Percentiles rank a stretch among this genome's conserved stretches.
Conservation (phyloP, 345 rosid genomes). For the Syzygium jambos region DNA sequence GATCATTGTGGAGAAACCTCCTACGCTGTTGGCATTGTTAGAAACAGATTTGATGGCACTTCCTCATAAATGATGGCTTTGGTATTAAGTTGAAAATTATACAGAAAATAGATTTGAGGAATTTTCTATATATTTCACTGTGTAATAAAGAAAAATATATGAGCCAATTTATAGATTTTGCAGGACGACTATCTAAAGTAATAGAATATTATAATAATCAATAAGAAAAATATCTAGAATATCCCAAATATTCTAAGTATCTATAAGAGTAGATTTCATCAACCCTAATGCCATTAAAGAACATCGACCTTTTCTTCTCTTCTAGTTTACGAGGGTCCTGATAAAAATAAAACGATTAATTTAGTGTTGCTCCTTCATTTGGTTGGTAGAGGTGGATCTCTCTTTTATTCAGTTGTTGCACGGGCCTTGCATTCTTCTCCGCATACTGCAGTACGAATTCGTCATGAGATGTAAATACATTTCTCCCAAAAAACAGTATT, state of each 20-base stretch:
- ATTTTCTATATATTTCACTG: background rate
- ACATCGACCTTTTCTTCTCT: background rate
- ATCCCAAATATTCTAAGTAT: background rate
- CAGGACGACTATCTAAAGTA: background rate
- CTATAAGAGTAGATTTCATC: background rate
- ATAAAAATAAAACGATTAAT: background rate
- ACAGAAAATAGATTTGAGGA: background rate
- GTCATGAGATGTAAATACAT: background rate
- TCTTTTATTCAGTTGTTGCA: slow-evolving; percentile 28
- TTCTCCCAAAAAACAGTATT: background rate
- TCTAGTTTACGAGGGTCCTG: background rate
- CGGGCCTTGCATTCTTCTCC: slow-evolving; percentile 43
- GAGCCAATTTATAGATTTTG: background rate
- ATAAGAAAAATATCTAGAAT: background rate
- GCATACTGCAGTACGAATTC: slow-evolving; percentile 26
- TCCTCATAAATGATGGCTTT: fast-evolving
- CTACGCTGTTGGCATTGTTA: background rate
- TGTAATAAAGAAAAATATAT: background rate
- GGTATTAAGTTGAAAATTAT: background rate
- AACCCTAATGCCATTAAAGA: background rate
- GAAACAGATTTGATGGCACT: background rate
- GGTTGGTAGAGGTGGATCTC: background rate
- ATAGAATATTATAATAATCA: background rate
- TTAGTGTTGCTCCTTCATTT: background rate
- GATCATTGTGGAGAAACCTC: fast-evolving